Percentiles rank a stretch among this genome's conserved stretches.
Conservation (phyloP, 1,284 basidiomycete genomes). For the Rhodotorula sp. region DNA sequence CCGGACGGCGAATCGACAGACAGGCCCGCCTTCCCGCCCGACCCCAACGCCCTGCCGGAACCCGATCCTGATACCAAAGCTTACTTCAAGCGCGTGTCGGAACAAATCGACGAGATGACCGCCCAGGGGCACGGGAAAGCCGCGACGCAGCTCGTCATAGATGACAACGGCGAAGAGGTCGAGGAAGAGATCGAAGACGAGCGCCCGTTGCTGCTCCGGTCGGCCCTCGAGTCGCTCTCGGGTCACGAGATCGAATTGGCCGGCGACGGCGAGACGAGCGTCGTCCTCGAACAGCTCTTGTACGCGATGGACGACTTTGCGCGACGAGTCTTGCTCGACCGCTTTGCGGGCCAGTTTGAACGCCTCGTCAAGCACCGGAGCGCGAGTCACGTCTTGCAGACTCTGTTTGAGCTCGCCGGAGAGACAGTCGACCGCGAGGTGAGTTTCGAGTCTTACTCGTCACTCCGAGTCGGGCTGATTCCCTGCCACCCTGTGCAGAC, state of each 20-base stretch:
- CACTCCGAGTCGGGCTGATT: background rate
- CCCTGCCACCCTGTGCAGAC: conserved; percentile 53
- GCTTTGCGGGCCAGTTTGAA: conserved; percentile 75
- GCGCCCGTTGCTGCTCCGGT: conserved; percentile 74
- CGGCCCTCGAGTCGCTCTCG: conserved; percentile 76
- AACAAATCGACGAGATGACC: conserved; percentile 44
- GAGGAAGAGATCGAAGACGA: conserved; percentile 56
- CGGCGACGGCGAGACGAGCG: conserved; percentile 86
- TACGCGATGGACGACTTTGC: conserved; percentile 94
- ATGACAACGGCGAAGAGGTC: conserved; percentile 34
- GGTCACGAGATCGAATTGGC: conserved; percentile 83
- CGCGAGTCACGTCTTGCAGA: conserved; percentile 89
- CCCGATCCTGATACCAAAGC: conserved; percentile 45
- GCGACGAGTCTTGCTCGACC: conserved; percentile 78
- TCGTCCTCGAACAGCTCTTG: conserved; percentile 78
- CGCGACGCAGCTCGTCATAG: conserved; percentile 21
- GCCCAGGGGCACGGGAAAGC: conserved; percentile 25
- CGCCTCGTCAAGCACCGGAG: conserved; percentile 73
- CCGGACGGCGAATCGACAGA: background rate
- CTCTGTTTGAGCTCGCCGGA: conserved; percentile 67
- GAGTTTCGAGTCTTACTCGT: conserved; percentile 30
- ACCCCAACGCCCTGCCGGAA: conserved; percentile 40
- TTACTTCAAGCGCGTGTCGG: conserved; percentile 44
- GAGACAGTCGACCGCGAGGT: conserved; percentile 81
- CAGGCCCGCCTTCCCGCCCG: conserved; percentile 7